These are phyloP conservation scores for Pseudogymnoascus sp. DNA, from an alignment of 2,329 filamentous ascomycete genomes.

Conservation along the genomic window DNA sequence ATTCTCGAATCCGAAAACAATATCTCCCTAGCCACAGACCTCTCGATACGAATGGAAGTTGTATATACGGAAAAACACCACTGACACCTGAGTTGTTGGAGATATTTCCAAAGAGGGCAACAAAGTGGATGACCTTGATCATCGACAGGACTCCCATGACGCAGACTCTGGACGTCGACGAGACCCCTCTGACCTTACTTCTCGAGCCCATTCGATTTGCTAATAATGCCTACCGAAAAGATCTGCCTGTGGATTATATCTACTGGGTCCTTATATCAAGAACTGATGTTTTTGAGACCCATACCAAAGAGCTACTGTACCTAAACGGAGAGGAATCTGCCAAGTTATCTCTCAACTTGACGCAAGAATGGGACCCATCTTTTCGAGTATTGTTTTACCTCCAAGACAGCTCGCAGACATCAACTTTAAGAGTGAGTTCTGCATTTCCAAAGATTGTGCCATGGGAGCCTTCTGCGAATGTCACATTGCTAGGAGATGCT, in stretches of 20 bases:
- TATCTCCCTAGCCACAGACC: slow-evolving; percentile 29
- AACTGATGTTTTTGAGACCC: slow-evolving; percentile 4
- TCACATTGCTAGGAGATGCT: slow-evolving; percentile 17
- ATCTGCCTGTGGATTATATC: slow-evolving; percentile 27
- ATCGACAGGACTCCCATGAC: slow-evolving; percentile 15
- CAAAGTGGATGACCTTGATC: slow-evolving; percentile 24
- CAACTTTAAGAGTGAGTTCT: slow-evolving; percentile 14
- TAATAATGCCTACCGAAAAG: slow-evolving; percentile 13
- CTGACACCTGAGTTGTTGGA: slow-evolving; percentile 24
- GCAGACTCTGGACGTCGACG: slow-evolving; percentile 11
- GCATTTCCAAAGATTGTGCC: slow-evolving; percentile 14
- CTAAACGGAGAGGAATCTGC: slow-evolving; percentile 12
- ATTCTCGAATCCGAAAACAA: slow-evolving; percentile 33
- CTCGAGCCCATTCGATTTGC: slow-evolving; percentile 24
- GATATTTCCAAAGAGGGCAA: slow-evolving; percentile 16
- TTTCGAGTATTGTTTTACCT: slow-evolving; percentile 17
- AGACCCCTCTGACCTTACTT: slow-evolving; percentile 20
- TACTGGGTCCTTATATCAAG: slow-evolving; percentile 29
- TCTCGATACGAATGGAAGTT: slow-evolving; percentile 33
- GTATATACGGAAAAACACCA: slow-evolving; percentile 36
- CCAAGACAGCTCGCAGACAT: slow-evolving; percentile 12
- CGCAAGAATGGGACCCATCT: slow-evolving; percentile 14
- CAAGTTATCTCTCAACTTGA: slow-evolving; percentile 12
- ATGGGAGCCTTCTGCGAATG: slow-evolving; percentile 11
- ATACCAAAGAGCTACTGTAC: slow-evolving; percentile 9